Evolutionary conservation across 106 monocot genomes (phyloP).

Genomic region (Dendrobium officinale): DNA sequence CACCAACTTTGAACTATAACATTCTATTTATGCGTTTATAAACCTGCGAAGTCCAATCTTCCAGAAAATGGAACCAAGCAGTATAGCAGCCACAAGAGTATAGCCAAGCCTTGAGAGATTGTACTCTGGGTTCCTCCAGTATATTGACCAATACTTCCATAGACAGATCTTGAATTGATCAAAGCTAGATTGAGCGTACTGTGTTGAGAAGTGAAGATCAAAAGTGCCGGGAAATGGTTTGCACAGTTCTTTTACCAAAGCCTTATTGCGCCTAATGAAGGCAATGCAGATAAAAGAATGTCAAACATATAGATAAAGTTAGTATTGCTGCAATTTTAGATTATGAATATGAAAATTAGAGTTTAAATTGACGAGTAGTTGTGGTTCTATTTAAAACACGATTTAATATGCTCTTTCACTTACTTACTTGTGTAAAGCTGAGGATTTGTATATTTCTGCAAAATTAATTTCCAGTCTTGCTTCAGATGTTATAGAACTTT

Average conservation of each 20-base stretch:
- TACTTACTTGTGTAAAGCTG: conserved; percentile 44
- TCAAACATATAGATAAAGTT: neutral
- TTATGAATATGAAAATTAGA: neutral
- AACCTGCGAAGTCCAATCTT: conserved; percentile 41
- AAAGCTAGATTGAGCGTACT: conserved; percentile 24
- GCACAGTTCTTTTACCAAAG: conserved; percentile 36
- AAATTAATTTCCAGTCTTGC: conserved; percentile 50
- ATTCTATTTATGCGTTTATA: neutral
- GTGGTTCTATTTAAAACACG: neutral
- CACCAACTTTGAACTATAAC: neutral
- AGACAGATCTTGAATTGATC: conserved; percentile 36
- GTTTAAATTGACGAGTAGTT: neutral
- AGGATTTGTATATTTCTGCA: conserved; percentile 44
- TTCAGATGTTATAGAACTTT: conserved; percentile 47
- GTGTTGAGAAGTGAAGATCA: conserved; percentile 37
- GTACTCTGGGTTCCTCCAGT: conserved; percentile 64
- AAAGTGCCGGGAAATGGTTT: conserved; percentile 30
- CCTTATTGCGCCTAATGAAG: conserved; percentile 40
- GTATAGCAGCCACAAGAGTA: conserved; percentile 23
- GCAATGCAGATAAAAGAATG: neutral
- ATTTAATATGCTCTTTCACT: conserved; percentile 5
- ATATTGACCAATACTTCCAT: conserved; percentile 61
- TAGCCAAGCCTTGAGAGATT: conserved; percentile 38
- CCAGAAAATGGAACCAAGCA: conserved; percentile 77
- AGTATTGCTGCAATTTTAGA: neutral